Base-by-base conservation (phyloP, 2,329 filamentous ascomycete species). In the Hymenoscyphus scutula region DNA sequence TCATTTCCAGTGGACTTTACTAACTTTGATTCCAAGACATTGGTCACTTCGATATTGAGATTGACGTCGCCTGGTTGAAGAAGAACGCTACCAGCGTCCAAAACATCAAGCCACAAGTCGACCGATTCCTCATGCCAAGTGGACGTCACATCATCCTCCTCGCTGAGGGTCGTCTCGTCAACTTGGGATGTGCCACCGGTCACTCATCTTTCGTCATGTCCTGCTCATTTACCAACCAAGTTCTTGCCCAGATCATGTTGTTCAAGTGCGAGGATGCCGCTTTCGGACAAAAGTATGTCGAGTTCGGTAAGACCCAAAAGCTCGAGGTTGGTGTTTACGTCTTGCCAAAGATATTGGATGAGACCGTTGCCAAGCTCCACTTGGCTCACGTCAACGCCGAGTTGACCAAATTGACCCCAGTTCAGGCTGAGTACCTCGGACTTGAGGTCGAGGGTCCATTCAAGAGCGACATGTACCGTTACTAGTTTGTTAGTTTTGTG, bases 171-270 rank as follows among this genome's bases (percentile, higher is more conserved):
- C 94, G 95, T 84, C 90, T 99, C 70, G 95, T 99, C 83, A 99
- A 99, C 89, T 86, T 99, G 74, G 95, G 95, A 80, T 99, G 95
- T 81, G 95, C 95, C 77, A 99, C 95, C 69, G 95, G 95, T 72
- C 95, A 99, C 90, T 97, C 93, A 72, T 98, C 94, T 59, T 99
- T 99, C 81, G 95, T 99, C 85, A 98, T 99, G 95, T 97, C 93
- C 74, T 99, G 95, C 90, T 98, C 94, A 69, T 99, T 99, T 90
- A 96, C 93, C 87, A 99, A 99, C 90, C 95, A 99, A 87, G 95
- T 98, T 74, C 91, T 99, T 78, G 95, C 95, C 72, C 95, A 99
- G 85, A 98, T 99, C 83, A 89, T 96, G 84, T 84, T 99, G 76
- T 99, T 81, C 90, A 98, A 98, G 90, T 89, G 88, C 75, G 84